Evolutionary conservation across 805 yeast species (phyloP), one percentile per base, ranked within the genome.

Genomic region (Pichia heedii): DNA sequence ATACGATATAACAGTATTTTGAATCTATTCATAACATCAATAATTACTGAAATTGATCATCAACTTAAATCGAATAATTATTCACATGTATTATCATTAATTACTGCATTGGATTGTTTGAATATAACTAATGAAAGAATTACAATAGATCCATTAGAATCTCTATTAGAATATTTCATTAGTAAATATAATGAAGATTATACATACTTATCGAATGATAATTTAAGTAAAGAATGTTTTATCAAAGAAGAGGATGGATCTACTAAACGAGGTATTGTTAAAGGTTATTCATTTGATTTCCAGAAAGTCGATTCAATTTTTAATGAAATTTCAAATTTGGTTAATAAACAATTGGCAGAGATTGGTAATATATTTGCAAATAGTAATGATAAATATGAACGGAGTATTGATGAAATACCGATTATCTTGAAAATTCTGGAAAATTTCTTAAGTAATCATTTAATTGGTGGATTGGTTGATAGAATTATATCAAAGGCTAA

Each of bases 21-120:
- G 33, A 90, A 82, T 53, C 66, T 84, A 18, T 84, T 86, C 55
- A 81, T 82, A 34, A 81, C 74, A 55, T 84, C 93, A 0, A 69
- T 83, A 8, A 57, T 85, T 15, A 61, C 77, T 37, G 94, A 86
- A 55, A 69, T 84, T 46, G 89, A 83, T 41, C 60, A 69, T 26
- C 79, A 73, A 48, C 70, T 72, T 46, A 76, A 72, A 36, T 54
- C 67, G 2, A 62, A 67, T 36, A 76, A 79, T 33, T 74, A 61
- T 49, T 58, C 53, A 3, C 58, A 60, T 19, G 68, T 74, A 13
- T 44, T 48, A 22, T 43, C 41, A n/a, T 43, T 63, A 27, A 53
- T 62, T n/a, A 27, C 34, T 3, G 49, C 63, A 1, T 42, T 62
- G 20, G 56, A 56, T 42, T 49, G 47, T 34, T 44, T 62, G 18